A percentile compares a stretch with the other conserved stretches of the same genome.
These are phyloP conservation scores for Eucalyptus virginea DNA, from an alignment of 345 rosid genomes.

Conservation along the genomic window DNA sequence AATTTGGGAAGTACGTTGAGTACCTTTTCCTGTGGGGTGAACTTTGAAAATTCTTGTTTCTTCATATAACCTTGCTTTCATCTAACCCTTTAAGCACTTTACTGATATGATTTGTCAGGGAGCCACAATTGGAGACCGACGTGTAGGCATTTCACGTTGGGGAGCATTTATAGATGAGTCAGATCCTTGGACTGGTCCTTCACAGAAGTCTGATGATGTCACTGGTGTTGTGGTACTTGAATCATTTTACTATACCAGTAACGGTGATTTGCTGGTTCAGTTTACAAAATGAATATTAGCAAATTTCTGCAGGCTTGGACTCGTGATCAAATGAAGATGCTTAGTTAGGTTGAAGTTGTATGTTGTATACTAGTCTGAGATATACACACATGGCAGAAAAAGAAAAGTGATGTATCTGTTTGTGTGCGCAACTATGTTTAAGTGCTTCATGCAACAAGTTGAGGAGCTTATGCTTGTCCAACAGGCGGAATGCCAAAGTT, in stretches of 20 bases:
- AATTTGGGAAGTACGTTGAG: neutral
- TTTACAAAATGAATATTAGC: neutral
- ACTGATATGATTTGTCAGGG: constrained; percentile 40
- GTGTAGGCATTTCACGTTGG: constrained; percentile 50
- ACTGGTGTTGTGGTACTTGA: constrained; percentile 16
- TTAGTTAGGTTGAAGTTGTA: neutral
- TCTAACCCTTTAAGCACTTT: neutral
- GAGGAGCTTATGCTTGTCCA: neutral
- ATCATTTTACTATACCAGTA: neutral
- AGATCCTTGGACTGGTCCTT: constrained; percentile 27
- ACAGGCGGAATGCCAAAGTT: neutral
- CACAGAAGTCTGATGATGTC: constrained; percentile 18
- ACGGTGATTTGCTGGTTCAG: neutral
- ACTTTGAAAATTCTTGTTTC: neutral
- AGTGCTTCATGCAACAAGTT: neutral
- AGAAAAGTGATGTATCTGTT: neutral
- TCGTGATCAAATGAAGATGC: neutral
- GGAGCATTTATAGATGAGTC: constrained; percentile 47
- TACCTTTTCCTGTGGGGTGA: neutral
- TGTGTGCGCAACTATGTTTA: neutral
- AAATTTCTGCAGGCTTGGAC: neutral
- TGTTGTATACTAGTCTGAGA: neutral
- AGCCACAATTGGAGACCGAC: constrained; percentile 69
- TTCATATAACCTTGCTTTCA: neutral
- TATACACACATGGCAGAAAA: neutral